These are phyloP conservation scores for Cytospora paraplurivora DNA, from an alignment of 2,329 filamentous ascomycete species.

Conservation along the genomic window DNA sequence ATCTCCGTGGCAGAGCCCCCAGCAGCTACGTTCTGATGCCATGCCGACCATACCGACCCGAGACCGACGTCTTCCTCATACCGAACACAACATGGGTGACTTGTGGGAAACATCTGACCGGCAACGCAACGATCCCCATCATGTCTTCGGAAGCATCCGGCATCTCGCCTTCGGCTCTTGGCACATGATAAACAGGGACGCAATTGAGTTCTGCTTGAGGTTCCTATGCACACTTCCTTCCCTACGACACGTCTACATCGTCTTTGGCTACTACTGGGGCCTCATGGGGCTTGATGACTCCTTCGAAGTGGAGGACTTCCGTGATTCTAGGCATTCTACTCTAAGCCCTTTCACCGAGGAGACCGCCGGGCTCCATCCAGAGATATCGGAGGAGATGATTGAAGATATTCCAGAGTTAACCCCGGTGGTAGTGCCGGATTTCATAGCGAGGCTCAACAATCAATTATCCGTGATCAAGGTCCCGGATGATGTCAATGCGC, in stretches of 20 bases:
- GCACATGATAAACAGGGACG: conserved; percentile 8
- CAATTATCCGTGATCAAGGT: not conserved
- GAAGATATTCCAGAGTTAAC: conserved; percentile 6
- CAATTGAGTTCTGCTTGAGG: conserved; percentile 9
- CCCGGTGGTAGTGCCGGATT: not conserved
- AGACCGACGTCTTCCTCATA: conserved; percentile 17
- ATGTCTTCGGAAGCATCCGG: conserved; percentile 12
- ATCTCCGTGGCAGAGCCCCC: not conserved
- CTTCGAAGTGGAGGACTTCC: not conserved
- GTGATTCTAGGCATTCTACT: conserved; percentile 9
- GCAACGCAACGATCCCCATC: conserved; percentile 5
- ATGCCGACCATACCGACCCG: conserved; percentile 16
- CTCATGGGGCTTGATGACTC: conserved; percentile 4
- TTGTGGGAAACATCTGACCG: conserved; percentile 1
- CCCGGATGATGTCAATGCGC: not conserved
- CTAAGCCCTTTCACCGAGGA: conserved; percentile 1
- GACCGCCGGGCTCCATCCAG: conserved; percentile 2
- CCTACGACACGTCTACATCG: conserved; percentile 6
- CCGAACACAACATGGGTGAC: conserved; percentile 8
- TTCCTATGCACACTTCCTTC: conserved; percentile 12
- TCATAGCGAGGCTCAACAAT: conserved; percentile 2
- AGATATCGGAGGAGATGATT: not conserved
- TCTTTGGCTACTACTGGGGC: conserved; percentile 15
- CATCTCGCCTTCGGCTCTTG: conserved; percentile 13
- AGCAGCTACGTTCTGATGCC: conserved; percentile 5